phyloP scores from a whole-genome alignment of 768 basidiomycete genomes.

The Leucocoprinus leucothites region DNA sequence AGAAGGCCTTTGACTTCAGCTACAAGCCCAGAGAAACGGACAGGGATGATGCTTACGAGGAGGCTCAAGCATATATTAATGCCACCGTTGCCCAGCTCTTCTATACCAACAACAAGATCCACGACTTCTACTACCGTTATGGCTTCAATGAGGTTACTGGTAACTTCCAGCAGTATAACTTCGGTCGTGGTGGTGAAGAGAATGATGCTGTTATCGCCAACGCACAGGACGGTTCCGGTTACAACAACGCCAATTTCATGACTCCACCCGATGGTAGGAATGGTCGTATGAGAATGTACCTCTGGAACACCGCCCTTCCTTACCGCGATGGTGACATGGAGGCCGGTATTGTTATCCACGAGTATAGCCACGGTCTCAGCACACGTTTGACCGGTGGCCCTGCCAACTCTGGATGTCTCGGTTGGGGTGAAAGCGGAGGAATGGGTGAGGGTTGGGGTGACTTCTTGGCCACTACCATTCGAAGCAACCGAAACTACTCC shows the following conservation, averaged over 20 bases:
- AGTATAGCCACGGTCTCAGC: conserved; percentile 84
- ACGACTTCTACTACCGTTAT: conserved; percentile 78
- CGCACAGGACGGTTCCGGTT: conserved; percentile 93
- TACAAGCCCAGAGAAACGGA: conserved; percentile 69
- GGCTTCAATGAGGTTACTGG: conserved; percentile 91
- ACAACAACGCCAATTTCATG: conserved; percentile 92
- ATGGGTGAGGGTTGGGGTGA: conserved; percentile 99
- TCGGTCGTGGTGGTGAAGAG: conserved; percentile 83
- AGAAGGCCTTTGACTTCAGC: conserved; percentile 62
- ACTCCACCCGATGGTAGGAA: conserved; percentile 82
- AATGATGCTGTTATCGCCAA: conserved; percentile 91
- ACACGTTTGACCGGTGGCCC: conserved; percentile 96
- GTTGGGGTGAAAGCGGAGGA: conserved; percentile 94
- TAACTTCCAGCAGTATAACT: conserved; percentile 99
- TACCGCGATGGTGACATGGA: conserved; percentile 96
- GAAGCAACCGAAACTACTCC: conserved; percentile 68
- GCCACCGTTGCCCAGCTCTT: conserved; percentile 85
- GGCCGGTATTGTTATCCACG: conserved; percentile 95
- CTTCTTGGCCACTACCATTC: conserved; percentile 84
- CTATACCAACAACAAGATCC: conserved; percentile 79
- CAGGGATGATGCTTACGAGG: conserved; percentile 53
- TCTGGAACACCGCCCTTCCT: conserved; percentile 89
- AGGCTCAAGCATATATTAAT: conserved; percentile 84
- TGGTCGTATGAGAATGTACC: conserved; percentile 93
- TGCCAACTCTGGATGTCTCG: conserved; percentile 87